These are phyloP conservation scores for Puccinia coronata DNA, from an alignment of 1,284 basidiomycete genomes.

Conservation along the genomic window DNA sequence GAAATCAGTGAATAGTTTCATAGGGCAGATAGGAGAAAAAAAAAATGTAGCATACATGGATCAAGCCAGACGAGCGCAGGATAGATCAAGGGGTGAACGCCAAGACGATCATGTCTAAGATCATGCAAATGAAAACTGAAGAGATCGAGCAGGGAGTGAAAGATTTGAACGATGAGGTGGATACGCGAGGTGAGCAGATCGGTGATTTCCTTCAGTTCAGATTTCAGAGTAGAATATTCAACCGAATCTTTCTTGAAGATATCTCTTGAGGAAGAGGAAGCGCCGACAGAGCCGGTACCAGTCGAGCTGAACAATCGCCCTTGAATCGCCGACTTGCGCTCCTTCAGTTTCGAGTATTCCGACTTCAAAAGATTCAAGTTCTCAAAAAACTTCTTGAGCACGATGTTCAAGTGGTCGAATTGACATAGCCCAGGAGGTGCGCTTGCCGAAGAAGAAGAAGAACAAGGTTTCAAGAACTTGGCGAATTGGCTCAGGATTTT, in stretches of 20 bases:
- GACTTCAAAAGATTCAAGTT: constrained; percentile 18
- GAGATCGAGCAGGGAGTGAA: background rate
- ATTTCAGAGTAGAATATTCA: background rate
- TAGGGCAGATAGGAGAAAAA: background rate
- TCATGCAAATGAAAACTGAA: background rate
- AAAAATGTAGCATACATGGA: constrained; percentile 1
- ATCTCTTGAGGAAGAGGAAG: background rate
- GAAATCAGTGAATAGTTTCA: background rate
- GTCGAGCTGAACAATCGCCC: background rate
- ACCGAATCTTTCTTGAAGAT: constrained; percentile 4
- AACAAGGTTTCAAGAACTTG: constrained; percentile 26
- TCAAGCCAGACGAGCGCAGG: background rate
- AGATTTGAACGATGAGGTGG: constrained; percentile 20
- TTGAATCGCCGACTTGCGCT: background rate
- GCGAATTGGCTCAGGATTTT: constrained; percentile 18
- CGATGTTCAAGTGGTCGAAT: constrained; percentile 21
- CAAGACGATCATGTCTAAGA: background rate
- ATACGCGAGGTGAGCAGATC: background rate
- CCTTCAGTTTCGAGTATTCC: constrained; percentile 22
- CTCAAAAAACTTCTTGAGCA: constrained; percentile 15
- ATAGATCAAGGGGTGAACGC: background rate
- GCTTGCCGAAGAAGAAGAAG: background rate
- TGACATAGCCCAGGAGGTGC: background rate
- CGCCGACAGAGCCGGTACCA: background rate
- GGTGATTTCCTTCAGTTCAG: constrained; percentile 13